Evolutionary conservation across 768 basidiomycete genomes (phyloP).

Genomic region (Macrolepiota dolichaula): DNA sequence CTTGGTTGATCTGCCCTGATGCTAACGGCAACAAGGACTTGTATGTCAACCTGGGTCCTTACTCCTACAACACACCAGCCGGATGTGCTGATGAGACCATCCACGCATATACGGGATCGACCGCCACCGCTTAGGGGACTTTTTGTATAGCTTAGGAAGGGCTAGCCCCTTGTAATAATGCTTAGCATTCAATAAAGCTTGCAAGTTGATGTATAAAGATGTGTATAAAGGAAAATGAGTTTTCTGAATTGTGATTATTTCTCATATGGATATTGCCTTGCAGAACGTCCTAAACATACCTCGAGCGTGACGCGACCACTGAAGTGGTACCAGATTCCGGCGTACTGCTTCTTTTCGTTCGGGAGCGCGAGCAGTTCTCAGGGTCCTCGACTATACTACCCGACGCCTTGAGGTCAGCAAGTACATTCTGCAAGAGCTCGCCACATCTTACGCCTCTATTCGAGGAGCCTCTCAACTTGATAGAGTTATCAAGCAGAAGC

Average conservation of each 20-base stretch:
- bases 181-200: neutral
- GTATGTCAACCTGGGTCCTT: slow-evolving; percentile 54
- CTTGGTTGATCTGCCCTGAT: slow-evolving; percentile 59
- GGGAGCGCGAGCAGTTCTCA: slow-evolving; percentile 52
- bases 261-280: neutral
- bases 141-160: neutral
- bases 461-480: slow-evolving; percentile 87
- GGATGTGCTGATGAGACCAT: slow-evolving; percentile 61
- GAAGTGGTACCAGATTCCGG: neutral
- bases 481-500: slow-evolving; percentile 80
- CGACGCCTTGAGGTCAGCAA: slow-evolving; percentile 75
- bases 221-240: neutral
- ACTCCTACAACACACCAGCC: slow-evolving; percentile 52
- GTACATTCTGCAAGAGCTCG: slow-evolving; percentile 89
- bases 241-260: neutral
- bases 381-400: slow-evolving; percentile 77
- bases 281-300: neutral
- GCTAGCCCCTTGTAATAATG: neutral
- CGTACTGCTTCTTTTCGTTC: neutral
- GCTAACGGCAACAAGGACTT: slow-evolving; percentile 37
- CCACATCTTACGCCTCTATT: slow-evolving; percentile 88
- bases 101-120: slow-evolving; percentile 56
- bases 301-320: neutral
- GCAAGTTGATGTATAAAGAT: neutral
- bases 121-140: slow-evolving; percentile 29